Percentiles rank a stretch among this genome's conserved stretches.
These are phyloP conservation scores for Funneliformis mosseae DNA, from an alignment of 192 early-diverging fungal genomes.

Conservation along the genomic window DNA sequence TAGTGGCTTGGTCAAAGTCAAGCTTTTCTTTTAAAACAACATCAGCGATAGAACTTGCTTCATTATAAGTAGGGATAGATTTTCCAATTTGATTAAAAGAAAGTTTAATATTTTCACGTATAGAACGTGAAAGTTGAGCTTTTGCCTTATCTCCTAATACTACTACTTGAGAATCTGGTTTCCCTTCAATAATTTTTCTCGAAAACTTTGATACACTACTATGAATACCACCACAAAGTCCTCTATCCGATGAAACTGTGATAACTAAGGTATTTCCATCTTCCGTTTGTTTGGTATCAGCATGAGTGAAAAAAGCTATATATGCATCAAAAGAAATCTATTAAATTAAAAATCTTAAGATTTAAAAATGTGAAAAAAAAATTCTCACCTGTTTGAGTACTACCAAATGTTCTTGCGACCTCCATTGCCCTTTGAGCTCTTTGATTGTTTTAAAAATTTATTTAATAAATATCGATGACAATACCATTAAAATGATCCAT, in stretches of 20 bases:
- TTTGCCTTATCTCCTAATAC: constrained; percentile 95
- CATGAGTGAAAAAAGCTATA: constrained; percentile 71
- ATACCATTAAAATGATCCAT: not conserved
- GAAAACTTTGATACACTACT: constrained; percentile 85
- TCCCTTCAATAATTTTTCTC: constrained; percentile 62
- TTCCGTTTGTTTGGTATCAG: constrained; percentile 71
- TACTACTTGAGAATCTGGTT: constrained; percentile 61
- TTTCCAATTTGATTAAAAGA: constrained; percentile 94
- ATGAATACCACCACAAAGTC: constrained; percentile 99
- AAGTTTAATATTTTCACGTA: constrained; percentile 76
- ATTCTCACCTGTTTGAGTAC: constrained; percentile 25
- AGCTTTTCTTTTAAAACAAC: constrained; percentile 65
- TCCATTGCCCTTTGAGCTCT: constrained; percentile 37
- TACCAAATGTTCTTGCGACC: constrained; percentile 23
- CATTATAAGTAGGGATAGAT: constrained; percentile 83
- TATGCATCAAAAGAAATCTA: too few relatives aligned
- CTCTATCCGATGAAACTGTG: constrained; percentile 92
- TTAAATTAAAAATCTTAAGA: constrained; percentile 17
- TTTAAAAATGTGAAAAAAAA: constrained; percentile 9
- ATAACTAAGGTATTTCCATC: constrained; percentile 71
- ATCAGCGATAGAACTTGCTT: constrained; percentile 83
- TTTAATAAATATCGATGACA: not conserved
- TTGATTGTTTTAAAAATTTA: not conserved
- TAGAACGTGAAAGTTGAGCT: constrained; percentile 80
- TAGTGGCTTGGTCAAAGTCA: constrained; percentile 70